Base-by-base conservation (phyloP, 148 eudicot genomes). In the Oxyria digyna region DNA sequence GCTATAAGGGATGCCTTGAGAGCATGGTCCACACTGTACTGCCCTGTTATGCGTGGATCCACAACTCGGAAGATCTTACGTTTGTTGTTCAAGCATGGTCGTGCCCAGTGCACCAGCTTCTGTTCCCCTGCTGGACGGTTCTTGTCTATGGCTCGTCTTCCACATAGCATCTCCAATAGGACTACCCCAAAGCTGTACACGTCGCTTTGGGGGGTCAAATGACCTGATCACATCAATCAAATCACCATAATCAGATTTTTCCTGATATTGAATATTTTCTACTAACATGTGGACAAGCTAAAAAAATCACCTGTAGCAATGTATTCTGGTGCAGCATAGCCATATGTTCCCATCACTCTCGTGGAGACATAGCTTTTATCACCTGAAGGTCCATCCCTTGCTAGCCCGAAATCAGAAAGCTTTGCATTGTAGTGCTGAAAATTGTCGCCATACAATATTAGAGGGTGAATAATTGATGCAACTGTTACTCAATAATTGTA, bases 151-250 rank as follows among this genome's bases (percentile, higher is more conserved):
- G 79, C 91, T 26, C 97, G 83, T 26, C 78, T 80, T 42, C 98
- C 98, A 0, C 97, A 80, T 73, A 94, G 41, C 65, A 94, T 78
- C 73, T 94, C 98, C 0, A 94, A 89, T 24, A 94, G 89, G 71
- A 94, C 96, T 3, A 94, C 91, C 20, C 98, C 98, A 4, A 87
- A 94, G 67, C 98, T 91, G 68, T 86, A 94, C 18, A 94, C 81
- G 69, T 94, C 97, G 45, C 96, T 94, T 76, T 74, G 88, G 1
- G 87, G 49, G 8, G 98, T 88, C 42, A 94, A 76, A 71, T 80
- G 98, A 41, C 98, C 98, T 93, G 42, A 11, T n/a, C 0, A n/a
- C 6, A 35, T 32, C 42, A 64, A 38, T 35, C 1, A 26, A 35
- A 64, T 38, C 6, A 26, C 4, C 67, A 13, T 8, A 27, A 26